Evolutionary conservation across 2,329 filamentous ascomycete species (phyloP), one percentile per base, ranked within the genome.

Genomic region (Ascochyta fabae): DNA sequence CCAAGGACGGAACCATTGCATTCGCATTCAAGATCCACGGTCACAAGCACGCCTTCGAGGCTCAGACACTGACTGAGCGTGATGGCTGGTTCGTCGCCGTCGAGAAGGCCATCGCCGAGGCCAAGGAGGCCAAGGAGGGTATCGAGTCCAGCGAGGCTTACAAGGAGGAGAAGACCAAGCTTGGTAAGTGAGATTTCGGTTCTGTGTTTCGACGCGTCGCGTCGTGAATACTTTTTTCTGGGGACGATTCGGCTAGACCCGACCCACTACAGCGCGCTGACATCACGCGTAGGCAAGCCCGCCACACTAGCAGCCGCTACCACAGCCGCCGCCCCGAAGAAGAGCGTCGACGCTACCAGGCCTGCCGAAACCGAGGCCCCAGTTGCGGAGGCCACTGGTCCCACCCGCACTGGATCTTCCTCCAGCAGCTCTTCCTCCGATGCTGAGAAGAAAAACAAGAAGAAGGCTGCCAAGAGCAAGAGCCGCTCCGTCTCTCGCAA

Each of bases 11-110:
- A 58, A 74, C 84, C 64, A 84, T 86, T 79, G 93, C 95, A 80
- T 96, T 99, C 83, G 82, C 87, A 73, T 90, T 98, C 83, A 91
- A 88, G 75, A 80, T 90, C 74, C 88, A 89, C 79, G 90, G 89
- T 67, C 89, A 96, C 80, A 96, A 96, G 87, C 92, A 97, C 85
- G 85, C 85, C 58, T 96, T 99, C 84, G 94, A 97, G 86, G 91
- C 94, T 54, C 72, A 81, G 69, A 88, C 74, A 70, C 33, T 48
- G 29, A 44, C 55, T 29, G 55, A 58, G 46, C 55, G 94, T 74
- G 92, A 96, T 78, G 91, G 90, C 84, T 98, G 95, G 95, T 86
- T 96, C 70, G 80, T 87, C 60, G 89, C 93, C 72, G 77, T 96
- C 67, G 92, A 95, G 85, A 80, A 85, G 71, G 91, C 51, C 29